Conservation (phyloP, 164 flowering plant genomes). For the Liriodendron chinense region DNA sequence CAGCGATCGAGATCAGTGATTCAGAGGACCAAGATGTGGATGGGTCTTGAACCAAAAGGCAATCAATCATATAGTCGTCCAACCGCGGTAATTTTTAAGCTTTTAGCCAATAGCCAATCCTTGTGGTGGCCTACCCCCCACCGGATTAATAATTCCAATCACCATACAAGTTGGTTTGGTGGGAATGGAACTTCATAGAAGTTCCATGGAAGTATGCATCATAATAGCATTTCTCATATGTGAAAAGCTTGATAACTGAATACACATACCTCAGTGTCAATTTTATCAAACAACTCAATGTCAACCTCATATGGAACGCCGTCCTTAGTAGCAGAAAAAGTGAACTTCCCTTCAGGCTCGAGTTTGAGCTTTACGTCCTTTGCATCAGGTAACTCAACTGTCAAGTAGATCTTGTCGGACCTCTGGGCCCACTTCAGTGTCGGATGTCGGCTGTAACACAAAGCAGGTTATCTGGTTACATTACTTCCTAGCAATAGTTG, state of each 20-base stretch:
- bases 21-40: too few species aligned
- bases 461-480: neutral
- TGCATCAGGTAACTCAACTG: slow-evolving; percentile 70
- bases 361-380: slow-evolving; percentile 63
- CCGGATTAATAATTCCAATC: too few species aligned
- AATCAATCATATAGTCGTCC: too few species aligned
- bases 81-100: too few species aligned
- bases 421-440: slow-evolving; percentile 72
- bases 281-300: slow-evolving; percentile 53
- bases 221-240: neutral
- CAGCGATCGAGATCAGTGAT: too few species aligned
- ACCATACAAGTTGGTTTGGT: too few species aligned
- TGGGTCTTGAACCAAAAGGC: too few species aligned
- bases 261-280: slow-evolving; percentile 53
- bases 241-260: neutral
- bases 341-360: slow-evolving; percentile 69
- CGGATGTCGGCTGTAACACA: slow-evolving; percentile 63
- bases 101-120: too few species aligned
- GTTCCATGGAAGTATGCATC: too few species aligned
- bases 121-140: too few species aligned
- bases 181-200: too few species aligned
- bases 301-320: slow-evolving; percentile 49
- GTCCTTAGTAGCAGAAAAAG: slow-evolving; percentile 57
- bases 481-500: too few species aligned
- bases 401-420: slow-evolving; percentile 49